Base-by-base conservation (phyloP, 208 protist genomes). In the Wallacemonas sp. region DNA sequence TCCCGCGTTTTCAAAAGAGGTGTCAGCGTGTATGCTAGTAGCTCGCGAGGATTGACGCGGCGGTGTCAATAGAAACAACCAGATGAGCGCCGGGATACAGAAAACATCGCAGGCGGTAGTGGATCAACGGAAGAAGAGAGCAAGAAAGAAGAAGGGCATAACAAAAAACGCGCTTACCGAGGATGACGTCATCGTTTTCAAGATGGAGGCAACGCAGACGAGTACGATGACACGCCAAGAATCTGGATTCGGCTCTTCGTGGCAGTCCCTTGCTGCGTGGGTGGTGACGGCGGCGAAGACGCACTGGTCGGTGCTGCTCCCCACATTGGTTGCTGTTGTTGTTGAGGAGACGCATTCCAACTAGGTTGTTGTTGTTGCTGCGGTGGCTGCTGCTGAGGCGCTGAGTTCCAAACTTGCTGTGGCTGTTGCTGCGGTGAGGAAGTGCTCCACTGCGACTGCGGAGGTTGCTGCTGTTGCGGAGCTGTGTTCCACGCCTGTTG, bases 351-450 rank as follows among this genome's bases (percentile, higher is more conserved):
- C 32, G 22, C 52, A 26, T 32, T 17, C 29, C 53, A 58, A 42
- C 21, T 61, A 8, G 21, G 71, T 26, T 66, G 59, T 46, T 73
- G 65, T n/a, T 67, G 54, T 36, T 60, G 66, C 41, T 52, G 66
- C 13, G 54, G 68, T 21, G 30, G 1, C 19, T 41, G 55, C 19
- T 60, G 46, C 17, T 36, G 37, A 44, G 24, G 33, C 9, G 45
- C 63, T 57, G 59, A 37, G 1, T 42, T 42, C 8, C 17, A 32
- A 2, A 38, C n/a, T 26, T 50, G 53, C 10, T 39, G 36, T 19
- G 32, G 2, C 19, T 36, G n/a, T 29, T 59, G 52, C 34, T 9
- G 48, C 9, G 48, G 17, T 5, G 12, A 17, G 39, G 12, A 42
- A 6, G 19, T 24, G 30, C 27, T 52, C 27, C 32, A 66, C 32